These are phyloP conservation scores for Cladosporium oxysporum DNA, from an alignment of 2,329 filamentous ascomycete species.

Conservation along the genomic window DNA sequence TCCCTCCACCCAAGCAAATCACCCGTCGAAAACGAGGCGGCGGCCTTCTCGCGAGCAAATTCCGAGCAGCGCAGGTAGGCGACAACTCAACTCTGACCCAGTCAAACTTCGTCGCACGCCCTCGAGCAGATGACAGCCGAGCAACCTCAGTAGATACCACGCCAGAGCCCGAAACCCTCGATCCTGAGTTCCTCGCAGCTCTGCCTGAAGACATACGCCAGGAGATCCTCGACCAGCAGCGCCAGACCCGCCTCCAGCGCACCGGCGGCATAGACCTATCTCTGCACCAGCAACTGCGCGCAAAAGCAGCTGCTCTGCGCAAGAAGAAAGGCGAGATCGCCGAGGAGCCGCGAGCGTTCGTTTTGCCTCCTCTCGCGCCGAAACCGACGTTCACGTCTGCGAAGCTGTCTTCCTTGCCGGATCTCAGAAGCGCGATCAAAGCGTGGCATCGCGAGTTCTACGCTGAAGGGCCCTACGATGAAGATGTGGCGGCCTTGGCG, in stretches of 20 bases:
- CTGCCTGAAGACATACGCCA: constrained; percentile 77
- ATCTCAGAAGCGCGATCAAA: constrained; percentile 72
- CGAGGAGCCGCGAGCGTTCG: constrained; percentile 38
- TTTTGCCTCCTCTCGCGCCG: constrained; percentile 52
- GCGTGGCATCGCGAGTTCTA: constrained; percentile 75
- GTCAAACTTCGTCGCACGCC: constrained; percentile 66
- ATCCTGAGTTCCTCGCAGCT: constrained; percentile 75
- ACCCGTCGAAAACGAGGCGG: constrained; percentile 68
- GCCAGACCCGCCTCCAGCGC: constrained; percentile 60
- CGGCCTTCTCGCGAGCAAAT: constrained; percentile 44
- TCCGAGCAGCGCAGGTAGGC: constrained; percentile 48
- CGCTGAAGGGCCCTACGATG: constrained; percentile 72
- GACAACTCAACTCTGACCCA: constrained; percentile 66
- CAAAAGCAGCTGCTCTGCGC: constrained; percentile 21
- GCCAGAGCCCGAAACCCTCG: constrained; percentile 54
- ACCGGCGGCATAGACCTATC: constrained; percentile 40
- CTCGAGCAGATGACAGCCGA: constrained; percentile 22
- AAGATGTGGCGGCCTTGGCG: constrained; percentile 74
- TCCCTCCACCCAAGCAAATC: constrained; percentile 58
- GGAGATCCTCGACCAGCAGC: constrained; percentile 77
- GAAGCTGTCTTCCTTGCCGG: constrained; percentile 56
- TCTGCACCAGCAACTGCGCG: constrained; percentile 29
- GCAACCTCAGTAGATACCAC: constrained; percentile 35
- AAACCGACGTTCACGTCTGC: constrained; percentile 64
- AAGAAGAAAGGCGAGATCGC: constrained; percentile 27